Conservation (phyloP, 345 rosid species). For the Isatis tinctoria region DNA sequence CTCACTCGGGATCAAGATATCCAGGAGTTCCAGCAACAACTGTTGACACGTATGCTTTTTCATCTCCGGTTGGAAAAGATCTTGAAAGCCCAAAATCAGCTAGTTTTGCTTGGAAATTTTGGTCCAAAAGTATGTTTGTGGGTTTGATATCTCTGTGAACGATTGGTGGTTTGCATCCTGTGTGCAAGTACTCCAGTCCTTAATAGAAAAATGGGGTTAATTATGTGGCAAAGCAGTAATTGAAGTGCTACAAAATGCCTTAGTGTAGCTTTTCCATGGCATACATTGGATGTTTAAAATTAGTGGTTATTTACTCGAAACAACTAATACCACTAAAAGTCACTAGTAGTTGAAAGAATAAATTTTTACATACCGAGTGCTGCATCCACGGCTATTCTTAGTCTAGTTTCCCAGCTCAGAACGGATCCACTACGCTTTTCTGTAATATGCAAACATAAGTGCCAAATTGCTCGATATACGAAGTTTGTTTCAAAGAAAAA, state of each 20-base stretch:
- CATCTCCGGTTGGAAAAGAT: constrained; percentile 26
- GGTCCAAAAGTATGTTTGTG: constrained; percentile 38
- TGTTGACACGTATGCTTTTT: constrained; percentile 18
- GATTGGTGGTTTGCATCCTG: constrained; percentile 43
- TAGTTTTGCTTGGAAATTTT: constrained; percentile 39
- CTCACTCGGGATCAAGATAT: constrained; percentile 49
- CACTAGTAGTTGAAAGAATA: neutral
- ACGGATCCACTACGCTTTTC: constrained; percentile 10
- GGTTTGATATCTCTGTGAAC: constrained; percentile 43
- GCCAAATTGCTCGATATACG: neutral
- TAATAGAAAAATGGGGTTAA: neutral
- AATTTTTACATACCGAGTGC: constrained; percentile 35
- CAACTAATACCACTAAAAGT: neutral
- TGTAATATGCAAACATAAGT: neutral
- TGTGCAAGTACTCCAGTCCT: constrained; percentile 45
- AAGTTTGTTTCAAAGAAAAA: neutral
- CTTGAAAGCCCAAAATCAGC: constrained; percentile 46
- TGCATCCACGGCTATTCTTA: constrained; percentile 38
- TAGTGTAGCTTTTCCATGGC: neutral
- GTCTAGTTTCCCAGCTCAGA: constrained; percentile 41
- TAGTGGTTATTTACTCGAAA: neutral
- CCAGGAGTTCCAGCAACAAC: constrained; percentile 31
- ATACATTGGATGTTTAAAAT: too few species aligned
- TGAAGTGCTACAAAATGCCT: neutral
- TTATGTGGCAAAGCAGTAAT: neutral